A percentile compares a stretch with the other conserved stretches of the same genome.
These are phyloP conservation scores for Grifola frondosa DNA, from an alignment of 1,284 basidiomycete genomes.

Conservation along the genomic window DNA sequence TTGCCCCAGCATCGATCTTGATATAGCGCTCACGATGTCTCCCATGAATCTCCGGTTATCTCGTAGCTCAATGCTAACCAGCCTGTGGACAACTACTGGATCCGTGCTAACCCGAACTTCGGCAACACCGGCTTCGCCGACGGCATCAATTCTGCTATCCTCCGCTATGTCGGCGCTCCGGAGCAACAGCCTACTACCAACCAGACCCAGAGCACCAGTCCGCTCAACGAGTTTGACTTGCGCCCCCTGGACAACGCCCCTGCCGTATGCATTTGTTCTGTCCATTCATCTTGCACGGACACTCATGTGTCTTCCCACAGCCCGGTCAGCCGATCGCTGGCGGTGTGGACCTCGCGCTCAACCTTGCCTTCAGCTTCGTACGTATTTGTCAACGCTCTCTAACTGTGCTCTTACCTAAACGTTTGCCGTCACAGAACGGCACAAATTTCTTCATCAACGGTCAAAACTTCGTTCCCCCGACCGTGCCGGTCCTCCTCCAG, in stretches of 20 bases:
- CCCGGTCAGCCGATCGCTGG: constrained; percentile 28
- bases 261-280: constrained; percentile 8
- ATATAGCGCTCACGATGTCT: no score
- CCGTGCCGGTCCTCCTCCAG: constrained; percentile 33
- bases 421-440: constrained; percentile 8
- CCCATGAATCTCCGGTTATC: no score
- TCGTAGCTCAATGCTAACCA: constrained; percentile 20
- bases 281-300: no score
- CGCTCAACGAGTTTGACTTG: constrained; percentile 32
- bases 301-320: no score
- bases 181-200: constrained; percentile 41
- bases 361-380: constrained; percentile 25
- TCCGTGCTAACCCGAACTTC: constrained; percentile 30
- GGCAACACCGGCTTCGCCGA: constrained; percentile 33
- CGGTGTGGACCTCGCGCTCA: constrained; percentile 31
- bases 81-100: constrained; percentile 22
- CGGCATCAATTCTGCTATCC: constrained; percentile 50
- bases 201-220: constrained; percentile 10
- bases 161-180: constrained; percentile 50
- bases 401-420: not conserved
- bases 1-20: no score
- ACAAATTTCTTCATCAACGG: constrained; percentile 29
- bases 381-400: not conserved
- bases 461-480: constrained; percentile 22
- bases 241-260: constrained; percentile 11